Evolutionary conservation across 2,329 filamentous ascomycete genomes (phyloP), one percentile per base, ranked within the genome.

Genomic region (Fusarium lateritium): DNA sequence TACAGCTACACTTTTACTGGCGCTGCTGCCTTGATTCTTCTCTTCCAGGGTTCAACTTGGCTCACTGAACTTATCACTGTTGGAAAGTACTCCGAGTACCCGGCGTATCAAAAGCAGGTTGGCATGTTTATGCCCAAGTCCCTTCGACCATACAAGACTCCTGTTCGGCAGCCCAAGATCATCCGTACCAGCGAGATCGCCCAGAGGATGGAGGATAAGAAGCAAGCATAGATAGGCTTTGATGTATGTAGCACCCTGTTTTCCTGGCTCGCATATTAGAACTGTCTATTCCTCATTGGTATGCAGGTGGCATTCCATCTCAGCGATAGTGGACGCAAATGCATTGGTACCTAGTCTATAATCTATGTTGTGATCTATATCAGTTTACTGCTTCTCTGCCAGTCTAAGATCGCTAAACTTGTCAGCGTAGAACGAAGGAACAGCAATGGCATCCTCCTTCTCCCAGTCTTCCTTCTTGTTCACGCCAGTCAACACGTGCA

Each of bases 401-500:
- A 75, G 52, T 52, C 74, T 79, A 72, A 98, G 82, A 82, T 98
- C 95, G 60, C 92, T 91, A 73, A 99, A 81, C 77, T 88, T 90
- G 79, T 98, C 92, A 42, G 96, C 90, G 79, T 97, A 98, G 67
- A 90, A 96, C 39, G 87, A 86, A 4, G 96, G 96, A 53, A 93
- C 88, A 2, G 92, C 89, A 42, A 86, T 79, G 10, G 90, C 89
- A 31, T 87, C 89, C 56, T 89, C 84, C 21, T 88, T 90, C 73
- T 94, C 85, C 83, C 94, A 93, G 61, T 98, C 92, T 56, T 92
- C 91, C 80, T 95, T 94, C 80, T 92, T 92, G 75, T 88, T 91
- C 17, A 99, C 95, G 17, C 96, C 96, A 1, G 94, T 98, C 79
- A 97, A 83, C 7, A 99, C 96, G 39, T 92, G 93, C 72, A 99